Evolutionary conservation across 2,329 filamentous ascomycete genomes (phyloP), one percentile per base, ranked within the genome.

Genomic region (Onygenales sp.): DNA sequence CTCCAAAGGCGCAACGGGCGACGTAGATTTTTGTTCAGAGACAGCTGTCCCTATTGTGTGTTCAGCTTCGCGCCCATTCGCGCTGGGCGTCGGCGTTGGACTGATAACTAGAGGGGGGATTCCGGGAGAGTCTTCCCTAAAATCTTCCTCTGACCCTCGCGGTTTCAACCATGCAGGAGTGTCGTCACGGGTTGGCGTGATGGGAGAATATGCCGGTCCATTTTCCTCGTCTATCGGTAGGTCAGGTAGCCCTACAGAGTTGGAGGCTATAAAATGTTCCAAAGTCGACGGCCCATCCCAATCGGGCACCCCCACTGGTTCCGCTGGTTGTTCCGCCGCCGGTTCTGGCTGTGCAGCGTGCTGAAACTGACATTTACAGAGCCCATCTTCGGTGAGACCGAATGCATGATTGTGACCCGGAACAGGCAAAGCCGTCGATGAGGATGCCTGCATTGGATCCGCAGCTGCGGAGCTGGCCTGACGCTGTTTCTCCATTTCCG

Each of bases 401-500:
- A 33, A 17, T 6, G 21, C 10, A 49, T 49, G n/a, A 31, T 21
- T n/a, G 2, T 11, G 45, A 17, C 34, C 37, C 6, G 45, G 17
- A 1, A n/a, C 14, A 10, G 10, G 36, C 40, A 49, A 31, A 27
- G 39, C 40, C 21, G 10, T 27, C 2, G 6, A 13, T 49, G 47
- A 11, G 32, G 8, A 39, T 17, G 36, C 21, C 21, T 27, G 21
- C 21, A 4, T 13, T 14, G 21, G 13, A 17, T 10, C 40, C 9
- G 36, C 31, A 39, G 3, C 5, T 21, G 6, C 10, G 11, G 8
- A 14, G 32, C 10, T 36, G 34, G 44, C 31, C 33, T 42, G 39
- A 39, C 47, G 44, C n/a, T 27, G 11, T 36, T 11, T n/a, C 3
- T 2, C 34, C 11, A 11, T 51, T 21, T 61, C 59, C 33, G 53